Evolutionary conservation across 129 eudicot genomes (phyloP).

Genomic region (Pseudognaphalium luteoalbum): DNA sequence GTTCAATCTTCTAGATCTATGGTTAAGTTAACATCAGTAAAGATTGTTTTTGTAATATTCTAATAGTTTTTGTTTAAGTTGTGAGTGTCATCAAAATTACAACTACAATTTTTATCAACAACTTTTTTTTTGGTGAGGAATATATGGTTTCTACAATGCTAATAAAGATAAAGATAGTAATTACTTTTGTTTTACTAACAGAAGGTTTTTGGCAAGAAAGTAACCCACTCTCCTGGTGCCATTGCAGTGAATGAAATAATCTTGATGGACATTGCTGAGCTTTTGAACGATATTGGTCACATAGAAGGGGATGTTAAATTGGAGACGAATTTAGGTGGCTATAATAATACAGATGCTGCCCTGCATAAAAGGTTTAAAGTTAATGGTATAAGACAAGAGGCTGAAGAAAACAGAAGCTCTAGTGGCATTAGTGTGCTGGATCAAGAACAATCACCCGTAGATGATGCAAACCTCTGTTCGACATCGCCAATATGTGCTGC

Average conservation of each 20-base stretch:
- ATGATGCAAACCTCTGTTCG: slow-evolving; percentile 55
- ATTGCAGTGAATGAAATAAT: slow-evolving; percentile 46
- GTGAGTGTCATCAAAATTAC: neutral
- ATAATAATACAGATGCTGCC: slow-evolving; percentile 12
- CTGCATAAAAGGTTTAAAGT: slow-evolving; percentile 24
- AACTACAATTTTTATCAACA: no score
- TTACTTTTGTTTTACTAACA: neutral
- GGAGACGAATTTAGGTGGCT: slow-evolving; percentile 30
- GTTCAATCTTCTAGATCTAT: neutral
- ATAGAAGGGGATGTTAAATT: slow-evolving; percentile 45
- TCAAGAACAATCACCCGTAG: slow-evolving; percentile 51
- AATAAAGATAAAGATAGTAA: no score
- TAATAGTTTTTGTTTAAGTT: no score
- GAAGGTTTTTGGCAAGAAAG: neutral
- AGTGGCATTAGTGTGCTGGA: slow-evolving; percentile 45
- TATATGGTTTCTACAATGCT: neutral
- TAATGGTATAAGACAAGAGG: slow-evolving; percentile 40
- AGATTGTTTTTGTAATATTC: no score
- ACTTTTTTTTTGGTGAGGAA: no score
- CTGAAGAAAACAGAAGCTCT: slow-evolving; percentile 53
- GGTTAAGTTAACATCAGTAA: neutral
- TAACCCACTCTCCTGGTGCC: slow-evolving; percentile 3
- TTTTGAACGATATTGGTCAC: slow-evolving; percentile 38
- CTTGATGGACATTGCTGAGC: slow-evolving; percentile 34
- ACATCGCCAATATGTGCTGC: slow-evolving; percentile 67